Conservation (phyloP, 148 eudicot species). For the Cornus kousa region DNA sequence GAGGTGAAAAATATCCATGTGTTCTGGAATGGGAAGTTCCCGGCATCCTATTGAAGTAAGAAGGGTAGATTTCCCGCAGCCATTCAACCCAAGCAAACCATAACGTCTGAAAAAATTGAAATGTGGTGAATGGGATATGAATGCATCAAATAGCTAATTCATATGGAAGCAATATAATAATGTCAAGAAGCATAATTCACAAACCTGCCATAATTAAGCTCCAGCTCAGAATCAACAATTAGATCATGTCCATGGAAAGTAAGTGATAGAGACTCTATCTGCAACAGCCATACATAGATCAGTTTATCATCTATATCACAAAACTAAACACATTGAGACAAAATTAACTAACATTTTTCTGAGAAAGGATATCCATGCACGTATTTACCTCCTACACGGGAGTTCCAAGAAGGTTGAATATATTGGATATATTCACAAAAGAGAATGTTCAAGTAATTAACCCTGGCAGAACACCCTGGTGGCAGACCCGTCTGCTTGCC, state of each 20-base stretch:
- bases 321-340: neutral
- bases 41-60: constrained; percentile 85
- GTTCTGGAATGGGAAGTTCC: constrained; percentile 96
- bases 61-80: constrained; percentile 98
- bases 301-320: constrained; percentile 3
- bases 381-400: constrained; percentile 16
- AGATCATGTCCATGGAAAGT: constrained; percentile 99
- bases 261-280: constrained; percentile 96
- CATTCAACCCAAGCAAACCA: constrained; percentile 96
- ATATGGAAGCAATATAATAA: neutral
- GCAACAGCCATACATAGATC: constrained; percentile 30
- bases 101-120: constrained; percentile 57
- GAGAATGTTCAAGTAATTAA: constrained; percentile 22
- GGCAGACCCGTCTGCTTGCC: constrained; percentile 16
- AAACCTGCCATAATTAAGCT: constrained; percentile 95
- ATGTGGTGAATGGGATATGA: neutral
- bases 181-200: neutral
- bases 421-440: constrained; percentile 20
- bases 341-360: too few relatives aligned
- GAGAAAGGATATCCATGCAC: constrained; percentile 9
- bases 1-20: constrained; percentile 97
- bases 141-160: neutral
- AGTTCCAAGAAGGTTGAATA: constrained; percentile 10
- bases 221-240: constrained; percentile 82
- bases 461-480: constrained; percentile 12